Conservation (phyloP, 2,329 filamentous ascomycete species). For the Akanthomyces muscarius region DNA sequence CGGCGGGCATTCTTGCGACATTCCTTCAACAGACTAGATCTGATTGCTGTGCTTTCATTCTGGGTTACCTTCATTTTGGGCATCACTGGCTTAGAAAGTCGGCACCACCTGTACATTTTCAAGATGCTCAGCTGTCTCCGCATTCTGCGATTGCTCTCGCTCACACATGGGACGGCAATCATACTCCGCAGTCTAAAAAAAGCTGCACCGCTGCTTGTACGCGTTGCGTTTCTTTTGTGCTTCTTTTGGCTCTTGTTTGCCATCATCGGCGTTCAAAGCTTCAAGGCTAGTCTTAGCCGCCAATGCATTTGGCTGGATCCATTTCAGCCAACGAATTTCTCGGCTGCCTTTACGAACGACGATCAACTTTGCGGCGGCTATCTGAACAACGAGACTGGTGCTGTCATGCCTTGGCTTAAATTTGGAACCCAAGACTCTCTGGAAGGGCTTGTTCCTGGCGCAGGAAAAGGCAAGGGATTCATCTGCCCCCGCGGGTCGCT, state of each 20-base stretch:
- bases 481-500: slow-evolving; percentile 79
- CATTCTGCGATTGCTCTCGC: slow-evolving; percentile 81
- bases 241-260: slow-evolving; percentile 99
- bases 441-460: slow-evolving; percentile 46
- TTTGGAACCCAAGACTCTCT: slow-evolving; percentile 35
- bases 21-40: slow-evolving; percentile 93
- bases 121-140: slow-evolving; percentile 95
- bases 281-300: slow-evolving; percentile 76
- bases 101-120: slow-evolving; percentile 79
- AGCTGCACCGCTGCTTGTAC: slow-evolving; percentile 82
- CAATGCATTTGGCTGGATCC: slow-evolving; percentile 76
- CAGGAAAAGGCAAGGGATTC: slow-evolving; percentile 69
- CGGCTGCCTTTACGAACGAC: slow-evolving; percentile 56
- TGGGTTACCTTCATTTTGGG: slow-evolving; percentile 84
- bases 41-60: slow-evolving; percentile 88
- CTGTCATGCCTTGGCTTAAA: slow-evolving; percentile 62
- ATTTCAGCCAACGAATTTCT: slow-evolving; percentile 48
- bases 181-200: slow-evolving; percentile 95
- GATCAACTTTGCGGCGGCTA: slow-evolving; percentile 86
- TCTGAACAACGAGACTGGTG: slow-evolving; percentile 56
- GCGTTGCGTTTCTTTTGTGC: slow-evolving; percentile 88
- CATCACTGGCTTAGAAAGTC: slow-evolving; percentile 63
- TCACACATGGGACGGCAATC: slow-evolving; percentile 92
- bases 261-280: slow-evolving; percentile 94
- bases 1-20: slow-evolving; percentile 89